Base-by-base conservation (phyloP, 768 basidiomycete species). In the Nevesoporus exiguus region DNA sequence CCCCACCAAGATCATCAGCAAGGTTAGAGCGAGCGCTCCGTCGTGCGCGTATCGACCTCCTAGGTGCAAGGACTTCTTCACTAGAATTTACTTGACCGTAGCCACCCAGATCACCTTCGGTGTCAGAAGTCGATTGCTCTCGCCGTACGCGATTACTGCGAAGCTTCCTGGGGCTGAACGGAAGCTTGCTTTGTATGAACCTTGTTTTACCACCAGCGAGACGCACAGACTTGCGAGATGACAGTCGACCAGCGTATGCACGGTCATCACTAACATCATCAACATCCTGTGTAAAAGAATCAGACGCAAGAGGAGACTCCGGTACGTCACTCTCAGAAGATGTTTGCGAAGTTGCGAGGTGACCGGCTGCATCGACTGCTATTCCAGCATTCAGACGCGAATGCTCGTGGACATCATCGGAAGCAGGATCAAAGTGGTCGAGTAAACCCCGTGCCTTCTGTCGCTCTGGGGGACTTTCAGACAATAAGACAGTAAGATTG, bases 101-200 rank as follows among this genome's bases (percentile, higher is more conserved):
- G 30, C 69, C 71, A 29, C 77, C 78, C 0, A 73, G 60, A 10
- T 72, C 73, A 15, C 71, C 70, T 31, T 73, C 80, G 13, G 79
- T 80, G 22, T 76, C 68, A 13, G 58, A 57, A 37, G 10, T 24
- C 17, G 24, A 33, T 29, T 5, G 57, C 69, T 39, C 66, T 68
- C 30, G 74, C 66, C 9, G 56, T 11, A 47, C 19, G 8, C 34
- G 62, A 45, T 39, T 54, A 17, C 80, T 54, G 17, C 83, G 78
- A 34, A 80, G 79, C 69, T 84, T 89, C 64, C 69, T 78, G 0
- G 88, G 86, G 61, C 85, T 88, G 69, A 85, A 88, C 7, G 85
- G 86, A 33, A 87, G 76, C 34, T 65, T 63, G 47, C 63, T 68
- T 61, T 72, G 67, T 25, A 2, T 25, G 31, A 57, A 39, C 30